These are phyloP conservation scores for Penicillium canariense DNA, from an alignment of 495 filamentous ascomycete genomes.

Conservation along the genomic window DNA sequence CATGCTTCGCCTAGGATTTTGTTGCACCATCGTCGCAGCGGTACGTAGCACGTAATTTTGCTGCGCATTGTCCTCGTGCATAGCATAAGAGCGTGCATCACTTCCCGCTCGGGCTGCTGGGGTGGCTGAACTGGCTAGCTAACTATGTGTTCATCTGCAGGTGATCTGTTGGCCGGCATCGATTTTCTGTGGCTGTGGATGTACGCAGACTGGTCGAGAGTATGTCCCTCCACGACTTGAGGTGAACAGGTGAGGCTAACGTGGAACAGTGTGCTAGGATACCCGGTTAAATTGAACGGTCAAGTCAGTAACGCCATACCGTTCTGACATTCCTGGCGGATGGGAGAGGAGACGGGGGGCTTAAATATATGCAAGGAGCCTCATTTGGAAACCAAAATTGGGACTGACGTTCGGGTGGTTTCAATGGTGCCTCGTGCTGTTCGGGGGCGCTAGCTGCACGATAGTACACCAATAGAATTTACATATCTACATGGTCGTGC, in stretches of 20 bases:
- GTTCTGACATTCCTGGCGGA: constrained; percentile 35
- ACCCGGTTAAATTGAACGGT: constrained; percentile 55
- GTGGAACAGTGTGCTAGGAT: constrained; percentile 47
- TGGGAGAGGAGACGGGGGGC: background rate
- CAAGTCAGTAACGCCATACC: constrained; percentile 55
- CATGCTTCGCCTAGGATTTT: constrained; percentile 36
- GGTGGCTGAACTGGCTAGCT: background rate
- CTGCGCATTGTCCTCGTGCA: background rate
- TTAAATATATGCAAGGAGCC: too few species aligned
- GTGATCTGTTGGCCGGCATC: constrained; percentile 58
- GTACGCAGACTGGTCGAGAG: constrained; percentile 56
- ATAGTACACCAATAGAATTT: too few species aligned
- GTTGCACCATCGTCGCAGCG: constrained; percentile 47
- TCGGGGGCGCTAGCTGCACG: too few species aligned
- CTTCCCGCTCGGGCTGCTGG: background rate
- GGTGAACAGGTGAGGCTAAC: constrained; percentile 6
- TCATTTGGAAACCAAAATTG: too few species aligned
- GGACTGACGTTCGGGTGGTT: background rate
- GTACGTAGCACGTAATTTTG: constrained; percentile 41
- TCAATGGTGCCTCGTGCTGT: background rate
- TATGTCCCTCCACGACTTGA: constrained; percentile 23
- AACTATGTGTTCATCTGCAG: constrained; percentile 24
- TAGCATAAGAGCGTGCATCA: background rate
- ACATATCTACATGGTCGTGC: too few species aligned
- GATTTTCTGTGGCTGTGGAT: constrained; percentile 59